Conservation (phyloP, 305 asterid species). For the Solanum aculeatissimum region DNA sequence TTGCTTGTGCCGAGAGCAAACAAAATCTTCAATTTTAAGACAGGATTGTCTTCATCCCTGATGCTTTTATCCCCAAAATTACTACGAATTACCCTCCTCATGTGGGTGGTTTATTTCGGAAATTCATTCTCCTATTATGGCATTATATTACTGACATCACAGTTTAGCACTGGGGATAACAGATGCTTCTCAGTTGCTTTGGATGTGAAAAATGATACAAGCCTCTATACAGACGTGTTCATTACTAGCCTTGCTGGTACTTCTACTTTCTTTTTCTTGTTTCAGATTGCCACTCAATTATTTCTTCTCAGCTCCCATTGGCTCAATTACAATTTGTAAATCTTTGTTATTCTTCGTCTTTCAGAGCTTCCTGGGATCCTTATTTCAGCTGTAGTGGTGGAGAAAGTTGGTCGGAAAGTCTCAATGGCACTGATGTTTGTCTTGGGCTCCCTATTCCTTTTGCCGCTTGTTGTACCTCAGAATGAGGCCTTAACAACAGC, state of each 20-base stretch:
- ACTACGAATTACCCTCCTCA: conserved; percentile 32
- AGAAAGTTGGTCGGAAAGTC: conserved; percentile 69
- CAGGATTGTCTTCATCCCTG: conserved; percentile 7
- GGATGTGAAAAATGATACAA: conserved; percentile 6
- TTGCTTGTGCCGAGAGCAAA: background rate
- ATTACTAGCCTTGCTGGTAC: conserved; percentile 52
- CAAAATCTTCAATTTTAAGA: conserved; percentile 7
- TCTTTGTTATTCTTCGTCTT: background rate
- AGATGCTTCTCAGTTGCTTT: conserved; percentile 15
- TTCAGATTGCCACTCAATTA: background rate
- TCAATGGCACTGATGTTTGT: conserved; percentile 60
- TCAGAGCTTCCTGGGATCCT: conserved; percentile 88
- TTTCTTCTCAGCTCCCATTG: background rate
- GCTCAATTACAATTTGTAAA: conserved; percentile 1
- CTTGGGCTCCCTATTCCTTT: conserved; percentile 32
- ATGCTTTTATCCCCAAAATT: conserved; percentile 34
- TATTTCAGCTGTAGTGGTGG: conserved; percentile 56
- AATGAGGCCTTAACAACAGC: conserved; percentile 31
- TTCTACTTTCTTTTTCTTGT: background rate
- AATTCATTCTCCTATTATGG: conserved; percentile 56
- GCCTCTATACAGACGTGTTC: conserved; percentile 31
- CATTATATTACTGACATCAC: conserved; percentile 41
- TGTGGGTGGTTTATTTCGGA: conserved; percentile 42
- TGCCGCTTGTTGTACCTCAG: conserved; percentile 47
- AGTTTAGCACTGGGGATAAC: conserved; percentile 30